A percentile compares a stretch with the other conserved stretches of the same genome.
phyloP scores from a whole-genome alignment of 176 grass and related monocot species.

The Oryza australiensis region DNA sequence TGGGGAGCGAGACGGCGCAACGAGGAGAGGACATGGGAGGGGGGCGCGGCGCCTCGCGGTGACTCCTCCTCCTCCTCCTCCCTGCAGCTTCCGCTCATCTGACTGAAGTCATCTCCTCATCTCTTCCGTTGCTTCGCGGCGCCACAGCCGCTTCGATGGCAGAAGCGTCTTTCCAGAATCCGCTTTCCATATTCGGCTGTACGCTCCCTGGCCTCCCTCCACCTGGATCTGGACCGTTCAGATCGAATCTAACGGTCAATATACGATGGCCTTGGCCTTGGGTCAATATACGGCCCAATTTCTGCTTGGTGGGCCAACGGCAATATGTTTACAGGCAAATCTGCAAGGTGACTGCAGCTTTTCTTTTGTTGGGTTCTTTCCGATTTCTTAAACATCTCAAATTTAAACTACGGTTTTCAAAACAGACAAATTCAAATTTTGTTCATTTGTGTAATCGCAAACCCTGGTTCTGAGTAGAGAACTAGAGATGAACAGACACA shows the following conservation, averaged over 20 bases:
- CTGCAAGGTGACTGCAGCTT: background rate
- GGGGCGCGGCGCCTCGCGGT: background rate
- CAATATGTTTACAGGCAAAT: too few relatives aligned
- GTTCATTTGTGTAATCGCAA: too few relatives aligned
- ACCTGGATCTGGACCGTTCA: background rate
- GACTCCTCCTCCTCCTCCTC: too few relatives aligned
- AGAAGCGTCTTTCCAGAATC: background rate
- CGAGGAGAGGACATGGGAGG: constrained; percentile 36
- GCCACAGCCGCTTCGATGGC: background rate
- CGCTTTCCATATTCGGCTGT: background rate
- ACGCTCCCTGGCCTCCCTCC: background rate
- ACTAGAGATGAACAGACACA: too few relatives aligned
- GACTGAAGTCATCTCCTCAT: constrained; percentile 41
- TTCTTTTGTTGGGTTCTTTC: background rate
- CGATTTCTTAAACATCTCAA: too few relatives aligned
- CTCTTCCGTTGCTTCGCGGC: constrained; percentile 25
- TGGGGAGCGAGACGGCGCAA: constrained; percentile 28
- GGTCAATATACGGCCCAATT: too few relatives aligned
- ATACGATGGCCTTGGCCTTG: background rate
- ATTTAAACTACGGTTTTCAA: too few relatives aligned
- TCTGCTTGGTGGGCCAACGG: too few relatives aligned
- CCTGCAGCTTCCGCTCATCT: constrained; percentile 21
- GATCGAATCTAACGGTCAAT: background rate
- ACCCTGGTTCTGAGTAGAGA: background rate
- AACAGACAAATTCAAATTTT: too few relatives aligned